A percentile compares a stretch with the other conserved stretches of the same genome.
Conservation (phyloP, 106 monocot genomes). For the Dendrobium catenatum region DNA sequence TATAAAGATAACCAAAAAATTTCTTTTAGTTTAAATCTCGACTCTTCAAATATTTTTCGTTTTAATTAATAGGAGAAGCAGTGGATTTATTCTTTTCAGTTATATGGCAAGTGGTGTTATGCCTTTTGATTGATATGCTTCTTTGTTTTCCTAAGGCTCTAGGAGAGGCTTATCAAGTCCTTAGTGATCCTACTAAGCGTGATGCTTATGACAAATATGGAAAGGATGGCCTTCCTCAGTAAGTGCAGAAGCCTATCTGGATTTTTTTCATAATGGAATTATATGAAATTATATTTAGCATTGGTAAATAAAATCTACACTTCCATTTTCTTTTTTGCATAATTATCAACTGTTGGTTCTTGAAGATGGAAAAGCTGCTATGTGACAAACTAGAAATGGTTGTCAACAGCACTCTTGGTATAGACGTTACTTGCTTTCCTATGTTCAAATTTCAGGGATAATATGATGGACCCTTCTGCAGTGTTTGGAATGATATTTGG, state of each 20-base stretch:
- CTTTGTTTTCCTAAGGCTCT: constrained; percentile 29
- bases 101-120: not conserved
- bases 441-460: constrained; percentile 44
- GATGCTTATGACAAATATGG: constrained; percentile 87
- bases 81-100: not conserved
- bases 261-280: not conserved
- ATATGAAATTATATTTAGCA: not conserved
- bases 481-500: constrained; percentile 99
- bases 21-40: too few species aligned
- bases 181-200: constrained; percentile 77
- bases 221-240: constrained; percentile 75
- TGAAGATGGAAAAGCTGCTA: not conserved
- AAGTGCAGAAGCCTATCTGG: constrained; percentile 19
- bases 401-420: not conserved
- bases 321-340: not conserved
- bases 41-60: not conserved
- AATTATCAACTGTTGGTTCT: not conserved
- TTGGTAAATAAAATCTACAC: not conserved
- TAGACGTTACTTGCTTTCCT: not conserved
- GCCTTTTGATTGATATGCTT: not conserved
- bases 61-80: not conserved
- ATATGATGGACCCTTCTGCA: constrained; percentile 84
- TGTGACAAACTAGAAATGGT: not conserved
- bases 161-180: constrained; percentile 89
- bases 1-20: not conserved